Base-by-base conservation (phyloP, 805 yeast genomes). In the Wickerhamiella nectarea region DNA sequence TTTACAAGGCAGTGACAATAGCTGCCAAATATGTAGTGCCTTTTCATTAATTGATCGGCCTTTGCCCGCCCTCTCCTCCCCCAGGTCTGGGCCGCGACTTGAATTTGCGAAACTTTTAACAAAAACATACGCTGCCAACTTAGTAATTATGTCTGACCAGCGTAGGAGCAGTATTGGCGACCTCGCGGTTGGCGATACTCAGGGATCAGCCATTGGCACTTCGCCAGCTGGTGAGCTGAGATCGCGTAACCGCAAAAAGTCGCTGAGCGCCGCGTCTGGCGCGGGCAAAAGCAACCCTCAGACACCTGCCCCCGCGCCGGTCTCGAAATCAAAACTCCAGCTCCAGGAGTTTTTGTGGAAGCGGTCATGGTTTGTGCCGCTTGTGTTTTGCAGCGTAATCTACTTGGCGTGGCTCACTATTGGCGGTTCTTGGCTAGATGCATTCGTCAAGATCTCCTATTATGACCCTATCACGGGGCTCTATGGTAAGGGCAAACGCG, bases 401-500 rank as follows among this genome's bases (percentile, higher is more conserved):
- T 46, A 46, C 44, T 33, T 35, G 19, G 36, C 45, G 36, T 52
- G 48, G 45, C 47, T 15, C 41, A 9, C 43, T 1, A n/a, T 34
- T 12, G 54, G 48, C 33, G 38, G 44, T 19, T 49, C 47, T 41
- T 53, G 56, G 56, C 46, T 53, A 31, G 38, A 50, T 39, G 36
- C 37, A 21, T 50, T 41, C 38, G 37, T 53, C 20, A 12, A 21
- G 28, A 47, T 54, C 6, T 45, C 51, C 14, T 54, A 54, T 40
- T 43, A 38, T 26, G 41, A 72, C 21, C 69, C 82, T 1, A 72
- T 76, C 43, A 75, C 73, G 43, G 56, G 55, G 18, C 39, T 65
- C 56, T 91, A 87, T 59, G 96, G 83, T 21, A 91, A 91, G 63
- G 99, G 99, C 45, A 66, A 58, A 37, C 75, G 77, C 55, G 99